phyloP scores from a whole-genome alignment of 768 basidiomycete genomes.

The Trametes cubensis region DNA sequence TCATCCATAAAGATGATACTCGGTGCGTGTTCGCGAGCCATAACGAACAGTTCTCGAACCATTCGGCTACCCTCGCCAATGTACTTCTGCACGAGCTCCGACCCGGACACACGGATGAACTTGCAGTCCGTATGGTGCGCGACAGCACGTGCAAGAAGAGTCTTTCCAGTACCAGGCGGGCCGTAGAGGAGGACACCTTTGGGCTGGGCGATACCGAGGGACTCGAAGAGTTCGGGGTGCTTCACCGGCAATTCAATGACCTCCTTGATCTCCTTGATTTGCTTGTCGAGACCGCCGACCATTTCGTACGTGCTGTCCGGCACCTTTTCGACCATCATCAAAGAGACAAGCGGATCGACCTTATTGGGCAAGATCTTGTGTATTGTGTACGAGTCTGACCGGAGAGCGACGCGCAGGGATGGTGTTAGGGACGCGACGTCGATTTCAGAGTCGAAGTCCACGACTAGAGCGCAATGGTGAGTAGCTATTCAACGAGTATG shows the following conservation, averaged over 20 bases:
- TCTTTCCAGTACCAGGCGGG: constrained; percentile 96
- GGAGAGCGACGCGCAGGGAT: constrained; percentile 89
- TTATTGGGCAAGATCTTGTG: constrained; percentile 98
- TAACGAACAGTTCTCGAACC: constrained; percentile 97
- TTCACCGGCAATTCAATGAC: constrained; percentile 98
- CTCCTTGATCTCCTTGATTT: constrained; percentile 98
- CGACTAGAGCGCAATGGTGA: constrained; percentile 54
- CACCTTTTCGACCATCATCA: constrained; percentile 99
- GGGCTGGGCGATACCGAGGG: constrained; percentile 94
- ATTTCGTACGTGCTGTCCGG: constrained; percentile 99
- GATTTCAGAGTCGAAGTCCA: constrained; percentile 90
- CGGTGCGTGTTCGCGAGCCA: constrained; percentile 97
- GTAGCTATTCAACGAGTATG: not conserved
- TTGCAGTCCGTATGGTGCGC: constrained; percentile 98
- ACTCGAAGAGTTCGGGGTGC: constrained; percentile 95
- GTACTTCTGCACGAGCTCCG: constrained; percentile 96
- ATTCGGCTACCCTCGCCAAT: constrained; percentile 96
- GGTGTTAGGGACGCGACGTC: constrained; percentile 79
- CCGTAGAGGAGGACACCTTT: constrained; percentile 96
- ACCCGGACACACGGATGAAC: constrained; percentile 94
- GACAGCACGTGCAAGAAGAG: constrained; percentile 90
- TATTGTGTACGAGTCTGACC: constrained; percentile 94
- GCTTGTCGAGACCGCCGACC: constrained; percentile 98
- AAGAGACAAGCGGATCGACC: constrained; percentile 95
- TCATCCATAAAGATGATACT: constrained; percentile 99